These are phyloP conservation scores for Lablab purpureus DNA, from an alignment of 306 rosid genomes.

Conservation along the genomic window DNA sequence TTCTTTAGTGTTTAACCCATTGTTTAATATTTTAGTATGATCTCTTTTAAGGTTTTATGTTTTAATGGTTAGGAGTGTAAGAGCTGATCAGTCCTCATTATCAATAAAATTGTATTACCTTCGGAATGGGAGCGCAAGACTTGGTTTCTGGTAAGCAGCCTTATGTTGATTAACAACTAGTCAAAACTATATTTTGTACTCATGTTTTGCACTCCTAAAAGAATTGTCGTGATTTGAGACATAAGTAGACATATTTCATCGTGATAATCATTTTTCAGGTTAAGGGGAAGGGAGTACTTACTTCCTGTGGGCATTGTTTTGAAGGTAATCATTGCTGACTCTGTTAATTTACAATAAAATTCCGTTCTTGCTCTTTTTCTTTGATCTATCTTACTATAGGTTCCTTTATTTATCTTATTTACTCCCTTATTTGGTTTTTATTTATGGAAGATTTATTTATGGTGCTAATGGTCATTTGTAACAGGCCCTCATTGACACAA, in stretches of 20 bases:
- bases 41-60: conserved; percentile 30
- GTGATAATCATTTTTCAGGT: conserved; percentile 64
- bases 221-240: conserved; percentile 40
- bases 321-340: conserved; percentile 61
- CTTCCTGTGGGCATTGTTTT: conserved; percentile 91
- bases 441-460: conserved; percentile 19
- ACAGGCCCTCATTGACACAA: conserved; percentile 86
- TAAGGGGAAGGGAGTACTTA: conserved; percentile 84
- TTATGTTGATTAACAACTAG: conserved; percentile 34
- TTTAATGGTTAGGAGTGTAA: conserved; percentile 69
- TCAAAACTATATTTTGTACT: neutral
- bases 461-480: conserved; percentile 31
- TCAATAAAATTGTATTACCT: conserved; percentile 82
- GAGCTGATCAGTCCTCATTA: conserved; percentile 84
- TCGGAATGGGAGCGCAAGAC: conserved; percentile 88
- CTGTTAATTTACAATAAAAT: conserved; percentile 14
- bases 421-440: conserved; percentile 19
- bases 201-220: neutral
- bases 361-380: neutral
- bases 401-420: conserved; percentile 13
- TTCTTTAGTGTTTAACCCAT: conserved; percentile 8
- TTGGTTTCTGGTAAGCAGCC: conserved; percentile 87
- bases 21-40: conserved; percentile 6
- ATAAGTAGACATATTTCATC: conserved; percentile 16
- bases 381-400: neutral